phyloP scores from a whole-genome alignment of 1,284 basidiomycete species.

The Rhodotorula sp. region DNA sequence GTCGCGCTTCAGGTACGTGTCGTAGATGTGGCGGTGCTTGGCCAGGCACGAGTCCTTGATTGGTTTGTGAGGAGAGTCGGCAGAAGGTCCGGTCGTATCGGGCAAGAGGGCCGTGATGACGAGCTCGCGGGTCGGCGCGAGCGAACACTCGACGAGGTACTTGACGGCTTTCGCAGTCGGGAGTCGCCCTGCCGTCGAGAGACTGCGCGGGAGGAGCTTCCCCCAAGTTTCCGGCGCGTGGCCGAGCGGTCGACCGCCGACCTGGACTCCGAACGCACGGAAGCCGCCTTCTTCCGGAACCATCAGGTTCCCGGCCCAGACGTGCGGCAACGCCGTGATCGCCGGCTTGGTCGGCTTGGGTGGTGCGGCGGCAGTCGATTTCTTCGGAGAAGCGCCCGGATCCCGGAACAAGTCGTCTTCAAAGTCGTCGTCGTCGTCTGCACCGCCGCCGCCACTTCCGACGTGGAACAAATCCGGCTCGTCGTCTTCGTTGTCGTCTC shows the following conservation, averaged over 20 bases:
- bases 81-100: constrained; percentile 39
- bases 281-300: constrained; percentile 45
- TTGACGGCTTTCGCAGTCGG: constrained; percentile 42
- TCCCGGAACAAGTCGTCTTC: constrained; percentile 35
- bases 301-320: constrained; percentile 45
- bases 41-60: constrained; percentile 34
- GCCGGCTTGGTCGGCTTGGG: not conserved
- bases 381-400: constrained; percentile 15
- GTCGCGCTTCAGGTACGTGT: constrained; percentile 41
- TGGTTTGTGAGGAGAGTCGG: constrained; percentile 37
- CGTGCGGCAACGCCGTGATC: constrained; percentile 12
- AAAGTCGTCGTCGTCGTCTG: constrained; percentile 21
- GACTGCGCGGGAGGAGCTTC: constrained; percentile 36
- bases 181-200: constrained; percentile 44
- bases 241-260: constrained; percentile 44
- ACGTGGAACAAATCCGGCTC: not conserved
- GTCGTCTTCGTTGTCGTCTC: constrained; percentile 14
- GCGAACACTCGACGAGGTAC: constrained; percentile 45
- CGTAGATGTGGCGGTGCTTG: constrained; percentile 43
- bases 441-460: not conserved
- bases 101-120: constrained; percentile 43
- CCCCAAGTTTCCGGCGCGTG: constrained; percentile 38
- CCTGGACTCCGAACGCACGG: constrained; percentile 42
- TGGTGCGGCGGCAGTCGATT: not conserved
- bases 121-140: constrained; percentile 44